phyloP scores from a whole-genome alignment of 257 asterid species.

The Fraxinus excelsior region DNA sequence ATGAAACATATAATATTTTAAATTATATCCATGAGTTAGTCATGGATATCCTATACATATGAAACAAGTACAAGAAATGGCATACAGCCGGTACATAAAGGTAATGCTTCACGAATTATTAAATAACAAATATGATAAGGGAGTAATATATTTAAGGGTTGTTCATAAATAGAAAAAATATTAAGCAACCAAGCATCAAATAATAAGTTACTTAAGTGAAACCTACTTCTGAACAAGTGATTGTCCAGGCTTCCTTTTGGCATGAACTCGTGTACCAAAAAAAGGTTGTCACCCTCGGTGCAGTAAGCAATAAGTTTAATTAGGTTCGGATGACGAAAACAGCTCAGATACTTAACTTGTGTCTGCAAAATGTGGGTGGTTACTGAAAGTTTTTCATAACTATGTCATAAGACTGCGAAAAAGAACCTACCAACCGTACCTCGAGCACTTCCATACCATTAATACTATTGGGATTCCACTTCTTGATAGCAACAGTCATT shows the following conservation, averaged over 20 bases:
- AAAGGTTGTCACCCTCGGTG: conserved; percentile 20
- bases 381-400: neutral
- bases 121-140: neutral
- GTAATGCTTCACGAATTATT: neutral
- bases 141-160: neutral
- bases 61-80: neutral
- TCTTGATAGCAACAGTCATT: conserved; percentile 24
- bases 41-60: neutral
- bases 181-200: neutral
- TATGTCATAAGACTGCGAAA: neutral
- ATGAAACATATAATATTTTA: neutral
- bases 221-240: conserved; percentile 27
- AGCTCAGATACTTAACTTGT: conserved; percentile 15
- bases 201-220: neutral
- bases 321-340: conserved; percentile 31
- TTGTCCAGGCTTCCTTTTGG: conserved; percentile 32
- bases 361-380: conserved; percentile 21
- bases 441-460: conserved; percentile 6
- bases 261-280: conserved; percentile 32
- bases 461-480: conserved; percentile 1
- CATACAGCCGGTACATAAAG: neutral
- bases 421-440: conserved; percentile 29
- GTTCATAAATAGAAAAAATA: neutral
- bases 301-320: conserved; percentile 34
- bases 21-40: neutral